A percentile compares a stretch with the other conserved stretches of the same genome.
Evolutionary conservation across 2,329 filamentous ascomycete species (phyloP).

Genomic region (Talaromyces albobiverticillius): DNA sequence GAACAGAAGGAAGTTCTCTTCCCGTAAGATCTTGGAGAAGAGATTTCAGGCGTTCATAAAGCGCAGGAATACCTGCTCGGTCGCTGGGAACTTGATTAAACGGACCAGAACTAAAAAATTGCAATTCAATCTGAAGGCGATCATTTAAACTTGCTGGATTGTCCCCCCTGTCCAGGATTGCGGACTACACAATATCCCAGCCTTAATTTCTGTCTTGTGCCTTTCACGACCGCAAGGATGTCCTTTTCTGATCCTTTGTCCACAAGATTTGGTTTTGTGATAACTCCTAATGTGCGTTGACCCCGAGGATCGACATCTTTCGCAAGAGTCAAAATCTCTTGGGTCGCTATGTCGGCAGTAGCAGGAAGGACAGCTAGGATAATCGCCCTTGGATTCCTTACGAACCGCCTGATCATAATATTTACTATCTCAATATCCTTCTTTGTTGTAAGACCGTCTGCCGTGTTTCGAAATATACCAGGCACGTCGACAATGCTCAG

Average conservation of each 20-base stretch:
- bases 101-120: constrained; percentile 23
- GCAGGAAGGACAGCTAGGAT: constrained; percentile 11
- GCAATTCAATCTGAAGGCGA: constrained; percentile 35
- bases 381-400: constrained; percentile 2
- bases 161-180: constrained; percentile 96
- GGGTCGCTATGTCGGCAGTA: constrained; percentile 3
- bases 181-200: constrained; percentile 97
- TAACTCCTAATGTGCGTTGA: constrained; percentile 2
- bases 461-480: neutral
- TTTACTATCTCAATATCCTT: neutral
- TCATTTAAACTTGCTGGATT: constrained; percentile 80
- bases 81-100: neutral
- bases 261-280: constrained; percentile 31
- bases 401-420: neutral
- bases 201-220: constrained; percentile 92
- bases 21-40: too few relatives aligned
- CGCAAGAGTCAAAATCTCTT: constrained; percentile 1
- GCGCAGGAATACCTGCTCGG: too few relatives aligned
- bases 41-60: too few relatives aligned
- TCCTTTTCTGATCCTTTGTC: constrained; percentile 16
- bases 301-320: neutral
- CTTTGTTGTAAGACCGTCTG: neutral
- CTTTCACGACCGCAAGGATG: constrained; percentile 93
- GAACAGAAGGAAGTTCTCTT: too few relatives aligned
- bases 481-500: too few relatives aligned